Conservation (phyloP, 1,284 basidiomycete species). For the Pyrrhoderma lamaoense region DNA sequence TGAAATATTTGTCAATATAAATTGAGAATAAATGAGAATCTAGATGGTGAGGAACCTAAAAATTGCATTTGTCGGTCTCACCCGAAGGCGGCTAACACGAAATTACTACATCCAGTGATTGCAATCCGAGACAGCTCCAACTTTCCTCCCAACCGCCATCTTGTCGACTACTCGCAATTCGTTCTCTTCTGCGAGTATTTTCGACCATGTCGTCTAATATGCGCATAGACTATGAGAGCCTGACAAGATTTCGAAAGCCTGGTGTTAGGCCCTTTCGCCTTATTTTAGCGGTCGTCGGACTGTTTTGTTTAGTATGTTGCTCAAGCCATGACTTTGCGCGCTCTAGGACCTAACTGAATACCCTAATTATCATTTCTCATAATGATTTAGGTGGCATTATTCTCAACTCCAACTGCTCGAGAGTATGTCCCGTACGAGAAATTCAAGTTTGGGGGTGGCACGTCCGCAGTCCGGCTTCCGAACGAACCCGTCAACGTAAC, state of each 20-base stretch:
- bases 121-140: background rate
- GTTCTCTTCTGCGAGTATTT: background rate
- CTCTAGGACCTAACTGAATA: background rate
- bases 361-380: background rate
- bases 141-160: background rate
- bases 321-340: background rate
- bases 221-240: constrained; percentile 7
- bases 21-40: too few relatives aligned
- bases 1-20: too few relatives aligned
- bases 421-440: constrained; percentile 11
- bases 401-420: constrained; percentile 4
- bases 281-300: constrained; percentile 6
- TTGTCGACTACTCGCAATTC: background rate
- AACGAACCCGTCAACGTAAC: constrained; percentile 7
- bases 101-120: background rate
- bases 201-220: constrained; percentile 9
- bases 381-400: background rate
- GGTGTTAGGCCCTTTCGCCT: constrained; percentile 4
- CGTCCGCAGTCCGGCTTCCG: constrained; percentile 1
- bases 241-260: constrained; percentile 1
- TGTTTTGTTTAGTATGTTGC: constrained; percentile 4
- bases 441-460: background rate
- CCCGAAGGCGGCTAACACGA: too few relatives aligned
- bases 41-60: too few relatives aligned
- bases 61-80: too few relatives aligned